phyloP scores from a whole-genome alignment of 495 filamentous ascomycete species.

The Penicilliopsis zonata region DNA sequence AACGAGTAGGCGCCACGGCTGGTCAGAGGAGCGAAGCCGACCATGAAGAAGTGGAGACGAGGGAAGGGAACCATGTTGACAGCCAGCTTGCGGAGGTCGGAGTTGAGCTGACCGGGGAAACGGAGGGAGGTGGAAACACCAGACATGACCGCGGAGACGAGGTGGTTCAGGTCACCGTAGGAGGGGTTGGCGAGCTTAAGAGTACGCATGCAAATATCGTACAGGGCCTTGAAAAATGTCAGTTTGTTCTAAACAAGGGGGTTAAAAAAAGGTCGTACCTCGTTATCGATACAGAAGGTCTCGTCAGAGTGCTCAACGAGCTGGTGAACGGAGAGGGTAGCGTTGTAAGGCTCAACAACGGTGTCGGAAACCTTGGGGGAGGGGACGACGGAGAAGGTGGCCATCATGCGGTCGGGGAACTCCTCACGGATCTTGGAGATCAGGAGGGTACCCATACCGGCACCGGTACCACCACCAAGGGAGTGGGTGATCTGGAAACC shows the following conservation, averaged over 20 bases:
- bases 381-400: conserved; percentile 97
- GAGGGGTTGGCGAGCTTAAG: conserved; percentile 97
- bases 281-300: conserved; percentile 99
- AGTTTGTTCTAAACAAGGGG: conserved; percentile 6
- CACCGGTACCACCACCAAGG: conserved; percentile 99
- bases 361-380: conserved; percentile 99
- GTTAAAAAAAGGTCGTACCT: conserved; percentile 53
- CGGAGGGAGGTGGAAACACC: conserved; percentile 97
- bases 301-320: conserved; percentile 99
- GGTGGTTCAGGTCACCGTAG: conserved; percentile 98
- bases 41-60: conserved; percentile 99
- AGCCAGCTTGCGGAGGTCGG: conserved; percentile 96
- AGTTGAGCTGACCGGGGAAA: conserved; percentile 99
- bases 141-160: conserved; percentile 99
- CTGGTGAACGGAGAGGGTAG: conserved; percentile 97
- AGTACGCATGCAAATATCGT: conserved; percentile 99
- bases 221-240: conserved; percentile 58
- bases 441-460: conserved; percentile 98
- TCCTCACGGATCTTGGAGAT: conserved; percentile 99
- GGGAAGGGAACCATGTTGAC: conserved; percentile 99
- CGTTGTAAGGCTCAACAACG: conserved; percentile 99
- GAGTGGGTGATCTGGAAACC: conserved; percentile 99
- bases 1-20: conserved; percentile 89
- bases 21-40: conserved; percentile 97
- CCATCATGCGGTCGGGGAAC: conserved; percentile 99